Conservation (phyloP, 2,329 filamentous ascomycete genomes). For the Fusarium pseudoanthophilum region DNA sequence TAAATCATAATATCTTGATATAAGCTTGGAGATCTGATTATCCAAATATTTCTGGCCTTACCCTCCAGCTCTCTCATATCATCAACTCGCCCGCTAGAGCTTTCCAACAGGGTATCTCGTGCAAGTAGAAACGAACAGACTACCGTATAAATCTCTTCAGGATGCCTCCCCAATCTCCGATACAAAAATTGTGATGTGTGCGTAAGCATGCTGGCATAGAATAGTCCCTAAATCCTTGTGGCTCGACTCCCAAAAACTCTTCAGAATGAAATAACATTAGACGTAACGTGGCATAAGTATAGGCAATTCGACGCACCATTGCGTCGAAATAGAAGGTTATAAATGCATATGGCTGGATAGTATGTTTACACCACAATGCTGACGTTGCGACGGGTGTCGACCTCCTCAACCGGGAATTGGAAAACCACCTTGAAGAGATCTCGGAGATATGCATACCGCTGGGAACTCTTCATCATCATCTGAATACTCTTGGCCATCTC, state of each 20-base stretch:
- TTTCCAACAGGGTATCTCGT: constrained; percentile 46
- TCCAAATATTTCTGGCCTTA: background rate
- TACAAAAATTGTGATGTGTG: constrained; percentile 24
- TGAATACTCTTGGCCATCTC: constrained; percentile 84
- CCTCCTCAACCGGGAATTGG: constrained; percentile 84
- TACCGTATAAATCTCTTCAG: constrained; percentile 33
- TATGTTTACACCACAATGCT: constrained; percentile 62
- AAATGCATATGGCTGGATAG: background rate
- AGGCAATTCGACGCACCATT: background rate
- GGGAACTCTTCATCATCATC: constrained; percentile 74
- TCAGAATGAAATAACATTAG: constrained; percentile 30
- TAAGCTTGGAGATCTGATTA: background rate
- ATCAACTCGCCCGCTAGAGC: constrained; percentile 30
- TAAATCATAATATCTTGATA: background rate
- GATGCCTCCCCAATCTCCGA: constrained; percentile 13
- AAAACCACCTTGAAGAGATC: constrained; percentile 89
- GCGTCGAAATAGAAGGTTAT: background rate
- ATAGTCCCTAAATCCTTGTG: constrained; percentile 9
- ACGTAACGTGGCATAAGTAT: constrained; percentile 23
- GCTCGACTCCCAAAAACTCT: constrained; percentile 22
- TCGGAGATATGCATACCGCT: constrained; percentile 80
- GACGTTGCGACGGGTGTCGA: constrained; percentile 71
- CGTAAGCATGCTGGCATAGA: constrained; percentile 6
- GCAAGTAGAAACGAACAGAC: constrained; percentile 46
- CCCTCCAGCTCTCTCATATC: constrained; percentile 10